Base-by-base conservation (phyloP, 2,329 filamentous ascomycete genomes). In the Sporothrix variecibatus region DNA sequence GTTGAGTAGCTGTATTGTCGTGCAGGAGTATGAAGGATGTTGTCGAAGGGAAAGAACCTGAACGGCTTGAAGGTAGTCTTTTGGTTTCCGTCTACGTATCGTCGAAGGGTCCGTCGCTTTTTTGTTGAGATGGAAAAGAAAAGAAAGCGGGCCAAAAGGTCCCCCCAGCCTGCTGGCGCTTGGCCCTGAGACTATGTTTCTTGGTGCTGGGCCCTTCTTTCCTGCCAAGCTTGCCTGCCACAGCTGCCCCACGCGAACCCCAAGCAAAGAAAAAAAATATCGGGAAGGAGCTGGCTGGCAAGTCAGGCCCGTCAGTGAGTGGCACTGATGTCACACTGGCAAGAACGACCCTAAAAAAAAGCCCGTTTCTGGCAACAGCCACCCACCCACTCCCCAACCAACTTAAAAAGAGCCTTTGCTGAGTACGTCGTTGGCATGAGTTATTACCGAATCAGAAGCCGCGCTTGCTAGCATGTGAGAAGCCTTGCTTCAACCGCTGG, bases 361-460 rank as follows among this genome's bases (percentile, higher is more conserved):
- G 46, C 46, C 46, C 46, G 20, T 53, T 31, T 51, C n/a, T 31
- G 58, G 40, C 38, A 38, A 51, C n/a, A 43, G 34, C 49, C 28
- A 11, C 38, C 8, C 51, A 53, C 46, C 49, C 28, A 23, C 38
- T 3, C 34, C 69, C 46, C 43, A 56, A 53, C 67, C 26, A 38
- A 34, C n/a, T n/a, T n/a, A 15, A 6, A 53, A 53, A 15, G 31
- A 38, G 23, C 20, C n/a, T 40, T 71, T 49, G 15, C 2, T 12
- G n/a, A n/a, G n/a, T n/a, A n/a, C n/a, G n/a, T n/a, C n/a, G n/a
- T n/a, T n/a, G n/a, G n/a, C n/a, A n/a, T n/a, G 15, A 20, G 15
- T 12, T 40, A 28, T 68, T 43, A 58, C 53, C 75, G 71, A 75
- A 75, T 75, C 75, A 75, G 71, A 69, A 28, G 56, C 23, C 56